Base-by-base conservation (phyloP, 1,284 basidiomycete genomes). In the Leccinum solheimii region DNA sequence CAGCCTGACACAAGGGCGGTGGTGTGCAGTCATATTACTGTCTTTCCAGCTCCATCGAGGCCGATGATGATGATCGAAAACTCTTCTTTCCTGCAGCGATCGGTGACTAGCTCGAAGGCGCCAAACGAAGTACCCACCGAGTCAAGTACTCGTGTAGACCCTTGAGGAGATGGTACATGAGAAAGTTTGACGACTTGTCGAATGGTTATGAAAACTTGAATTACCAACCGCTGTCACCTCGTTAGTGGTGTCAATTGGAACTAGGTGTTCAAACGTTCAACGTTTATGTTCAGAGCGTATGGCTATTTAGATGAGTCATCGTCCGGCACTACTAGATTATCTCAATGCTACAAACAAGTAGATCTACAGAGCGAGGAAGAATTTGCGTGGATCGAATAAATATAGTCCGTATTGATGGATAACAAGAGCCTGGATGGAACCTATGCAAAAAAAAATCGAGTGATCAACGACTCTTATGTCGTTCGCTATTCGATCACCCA, bases 31-130 rank as follows among this genome's bases (percentile, higher is more conserved):
- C 30, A 1, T 6, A 32, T 66, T 67, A 94, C 94, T 60, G 95
- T 96, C 81, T 97, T 97, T 54, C 95, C 95, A 23, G 95, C 95
- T 14, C 88, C 89, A 71, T 92, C 91, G 16, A 93, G 81, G 26
- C 94, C 95, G 58, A 97, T 88, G 70, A 97, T 97, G 60, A 97
- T 91, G 32, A 97, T 87, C 11, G 91, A 94, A 75, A 95, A 97
- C 70, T 97, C 93, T 67, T 97, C 94, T 77, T 97, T 97, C 67
- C 90, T 90, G 67, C 26, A 54, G 43, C 62, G 30, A 48, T 58
- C 67, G 56, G 57, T 51, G 58, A 45, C 32, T 10, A 16, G 50
- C 7, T 53, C 11, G 21, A 56, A 13, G 40, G 50, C 26, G 21
- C 6, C 2, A 21, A 34, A 26, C n/a, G 58, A 75, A 74, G 70